phyloP scores from a whole-genome alignment of 306 rosid species.

The Neltuma alba region DNA sequence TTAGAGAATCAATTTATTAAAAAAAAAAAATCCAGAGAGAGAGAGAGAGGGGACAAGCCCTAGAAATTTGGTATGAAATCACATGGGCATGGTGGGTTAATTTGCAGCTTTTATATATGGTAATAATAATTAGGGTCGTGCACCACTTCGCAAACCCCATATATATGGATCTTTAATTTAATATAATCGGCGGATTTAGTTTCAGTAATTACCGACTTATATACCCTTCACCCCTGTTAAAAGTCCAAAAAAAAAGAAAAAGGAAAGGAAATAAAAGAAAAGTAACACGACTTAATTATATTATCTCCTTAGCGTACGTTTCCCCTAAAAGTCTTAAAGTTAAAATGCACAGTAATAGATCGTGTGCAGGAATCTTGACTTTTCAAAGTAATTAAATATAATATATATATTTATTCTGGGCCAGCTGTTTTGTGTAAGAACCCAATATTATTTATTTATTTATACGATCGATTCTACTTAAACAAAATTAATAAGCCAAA shows the following conservation, averaged over 20 bases:
- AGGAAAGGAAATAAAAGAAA: too few relatives aligned
- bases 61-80: slow-evolving; percentile 20
- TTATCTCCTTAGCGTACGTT: background rate
- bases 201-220: slow-evolving; percentile 9
- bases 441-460: too few relatives aligned
- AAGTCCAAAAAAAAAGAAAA: background rate
- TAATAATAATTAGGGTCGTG: background rate
- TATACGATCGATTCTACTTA: too few relatives aligned
- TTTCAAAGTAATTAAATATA: slow-evolving; percentile 10
- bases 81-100: slow-evolving; percentile 42
- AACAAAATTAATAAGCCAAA: background rate
- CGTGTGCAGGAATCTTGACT: slow-evolving; percentile 39
- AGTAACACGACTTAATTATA: background rate
- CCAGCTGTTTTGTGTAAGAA: too few relatives aligned
- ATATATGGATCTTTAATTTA: background rate
- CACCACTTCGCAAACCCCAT: too few relatives aligned
- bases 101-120: background rate
- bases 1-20: background rate
- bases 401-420: slow-evolving; percentile 3
- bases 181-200: too few relatives aligned
- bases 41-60: background rate
- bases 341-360: background rate
- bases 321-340: slow-evolving; percentile 1
- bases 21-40: background rate
- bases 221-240: background rate